Evolutionary conservation across 129 eudicot species (phyloP).

Genomic region (Lactuca sativa): DNA sequence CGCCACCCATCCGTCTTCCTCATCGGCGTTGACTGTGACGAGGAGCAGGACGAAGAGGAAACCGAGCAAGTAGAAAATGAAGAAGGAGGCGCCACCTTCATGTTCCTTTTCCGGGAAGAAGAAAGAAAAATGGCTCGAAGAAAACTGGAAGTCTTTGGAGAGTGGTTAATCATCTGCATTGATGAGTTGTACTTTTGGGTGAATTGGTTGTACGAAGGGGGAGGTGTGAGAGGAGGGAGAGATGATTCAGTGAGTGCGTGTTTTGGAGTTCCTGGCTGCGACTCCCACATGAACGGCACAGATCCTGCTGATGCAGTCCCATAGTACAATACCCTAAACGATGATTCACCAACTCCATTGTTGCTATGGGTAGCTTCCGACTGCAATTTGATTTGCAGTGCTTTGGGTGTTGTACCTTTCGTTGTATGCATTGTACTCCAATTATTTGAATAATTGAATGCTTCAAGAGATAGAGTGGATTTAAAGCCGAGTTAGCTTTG

Average conservation of each 20-base stretch:
- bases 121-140: slow-evolving; percentile 33
- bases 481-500: slow-evolving; percentile 19
- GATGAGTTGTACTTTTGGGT: slow-evolving; percentile 6
- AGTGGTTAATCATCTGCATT: slow-evolving; percentile 15
- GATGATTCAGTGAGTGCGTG: slow-evolving; percentile 43
- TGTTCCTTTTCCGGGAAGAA: slow-evolving; percentile 26
- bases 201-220: slow-evolving; percentile 50
- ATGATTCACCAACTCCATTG: slow-evolving; percentile 45
- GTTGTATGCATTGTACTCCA: slow-evolving; percentile 18
- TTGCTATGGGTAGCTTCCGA: slow-evolving; percentile 4
- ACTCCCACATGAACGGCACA: slow-evolving; percentile 82
- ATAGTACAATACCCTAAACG: slow-evolving; percentile 65
- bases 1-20: slow-evolving; percentile 11
- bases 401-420: slow-evolving; percentile 23
- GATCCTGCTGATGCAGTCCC: slow-evolving; percentile 62
- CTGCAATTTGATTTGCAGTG: slow-evolving; percentile 16
- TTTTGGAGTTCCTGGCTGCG: slow-evolving; percentile 81
- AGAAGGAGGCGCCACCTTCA: slow-evolving; percentile 25
- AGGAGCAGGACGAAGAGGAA: slow-evolving; percentile 37
- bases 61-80: slow-evolving; percentile 37
- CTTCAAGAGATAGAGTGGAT: neutral
- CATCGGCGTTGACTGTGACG: slow-evolving; percentile 37
- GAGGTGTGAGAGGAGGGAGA: slow-evolving; percentile 78
- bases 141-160: slow-evolving; percentile 31
- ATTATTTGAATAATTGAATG: neutral